phyloP scores from a whole-genome alignment of 2,329 filamentous ascomycete genomes.

The Colletotrichum chrysophilum region DNA sequence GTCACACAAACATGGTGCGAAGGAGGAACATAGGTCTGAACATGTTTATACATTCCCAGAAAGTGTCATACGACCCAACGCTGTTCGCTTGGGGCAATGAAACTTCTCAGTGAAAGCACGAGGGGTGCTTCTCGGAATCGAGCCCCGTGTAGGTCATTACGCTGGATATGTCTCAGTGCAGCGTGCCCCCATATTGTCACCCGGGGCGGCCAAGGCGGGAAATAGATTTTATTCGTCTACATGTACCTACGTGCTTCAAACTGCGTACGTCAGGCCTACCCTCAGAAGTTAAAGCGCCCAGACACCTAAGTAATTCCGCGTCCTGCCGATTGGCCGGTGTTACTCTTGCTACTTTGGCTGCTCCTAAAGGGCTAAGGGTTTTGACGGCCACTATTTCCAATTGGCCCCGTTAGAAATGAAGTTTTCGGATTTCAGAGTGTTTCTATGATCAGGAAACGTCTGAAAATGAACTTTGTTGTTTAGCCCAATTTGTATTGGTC shows the following conservation, averaged over 20 bases:
- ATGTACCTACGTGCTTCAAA: background rate
- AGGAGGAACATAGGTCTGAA: background rate
- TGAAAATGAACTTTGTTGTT: too few species aligned
- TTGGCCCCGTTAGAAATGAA: background rate
- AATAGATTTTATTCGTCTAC: background rate
- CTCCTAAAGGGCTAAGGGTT: background rate
- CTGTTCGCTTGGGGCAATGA: background rate
- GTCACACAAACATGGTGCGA: background rate
- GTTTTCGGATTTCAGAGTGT: too few species aligned
- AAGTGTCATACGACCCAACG: background rate
- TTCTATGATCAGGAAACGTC: too few species aligned
- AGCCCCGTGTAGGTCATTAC: background rate
- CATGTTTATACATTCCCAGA: background rate
- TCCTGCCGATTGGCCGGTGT: background rate
- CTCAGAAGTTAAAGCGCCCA: background rate
- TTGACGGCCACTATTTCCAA: background rate
- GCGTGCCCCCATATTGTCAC: background rate
- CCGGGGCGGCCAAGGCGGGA: background rate
- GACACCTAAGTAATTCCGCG: background rate
- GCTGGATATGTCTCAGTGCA: background rate
- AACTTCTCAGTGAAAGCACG: background rate
- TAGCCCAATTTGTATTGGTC: too few species aligned
- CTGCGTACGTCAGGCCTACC: background rate
- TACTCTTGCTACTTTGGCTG: background rate
- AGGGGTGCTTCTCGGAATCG: background rate